Evolutionary conservation across 345 rosid genomes (phyloP), one percentile per base, ranked within the genome.

Genomic region (Ricinus communis): DNA sequence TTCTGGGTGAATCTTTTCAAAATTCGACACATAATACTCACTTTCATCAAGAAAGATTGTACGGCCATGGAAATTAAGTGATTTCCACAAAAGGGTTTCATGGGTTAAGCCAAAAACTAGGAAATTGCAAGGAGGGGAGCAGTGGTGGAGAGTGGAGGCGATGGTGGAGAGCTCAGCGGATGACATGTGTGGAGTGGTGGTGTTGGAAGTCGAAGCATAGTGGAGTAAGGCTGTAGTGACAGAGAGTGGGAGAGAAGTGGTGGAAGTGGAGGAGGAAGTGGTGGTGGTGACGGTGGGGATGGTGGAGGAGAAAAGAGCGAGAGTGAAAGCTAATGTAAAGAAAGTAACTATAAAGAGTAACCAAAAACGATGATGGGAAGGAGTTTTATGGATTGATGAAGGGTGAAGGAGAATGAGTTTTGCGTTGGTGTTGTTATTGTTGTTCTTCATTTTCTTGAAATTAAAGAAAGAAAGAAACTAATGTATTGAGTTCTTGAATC

Each of bases 21-120:
- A 87, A 28, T 66, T 78, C 3, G 90, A 83, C 54, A 86, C 89
- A 0, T 79, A 68, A 75, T 83, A 90, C 81, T 90, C 88, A 56
- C 71, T 90, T 54, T 94, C 98, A 68, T 88, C 96, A 36, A 94
- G 84, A 63, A 94, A 89, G 51, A 94, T 78, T 11, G 97, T 90
- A 40, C 75, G 90, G 33, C 97, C 98, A 22, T 61, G 76, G 78
- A 81, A 77, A 60, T 94, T 90, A 58, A 91, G 79, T 10, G 96
- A 86, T 77, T 85, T 81, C 96, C 92, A 94, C 40, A 94, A 82
- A 73, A 87, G 95, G 72, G 96, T 82, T 67, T 94, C 98, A 80
- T 91, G 93, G 31, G 90, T 77, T 4, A 94, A 79, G 14, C 97
- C 97, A 68, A 91, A 94, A 31, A 94, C 68, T 57, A 94, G 91